A percentile compares a stretch with the other conserved stretches of the same genome.
Evolutionary conservation across 2,329 filamentous ascomycete genomes (phyloP).

Genomic region (Nothophoma quercina): DNA sequence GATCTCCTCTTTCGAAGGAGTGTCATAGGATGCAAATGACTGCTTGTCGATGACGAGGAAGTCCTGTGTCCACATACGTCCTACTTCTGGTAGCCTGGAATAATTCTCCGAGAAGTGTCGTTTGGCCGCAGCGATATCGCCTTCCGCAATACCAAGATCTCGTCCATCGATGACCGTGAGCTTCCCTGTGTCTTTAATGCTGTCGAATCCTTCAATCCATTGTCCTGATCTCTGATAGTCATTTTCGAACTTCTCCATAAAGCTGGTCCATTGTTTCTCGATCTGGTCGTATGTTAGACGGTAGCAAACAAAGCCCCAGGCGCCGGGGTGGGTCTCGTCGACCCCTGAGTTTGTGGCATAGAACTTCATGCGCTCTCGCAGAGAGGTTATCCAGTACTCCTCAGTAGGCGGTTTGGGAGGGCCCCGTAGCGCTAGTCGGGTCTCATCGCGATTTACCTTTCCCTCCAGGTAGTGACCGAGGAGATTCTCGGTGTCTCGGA

Average conservation of each 20-base stretch:
- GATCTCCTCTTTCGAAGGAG: not conserved
- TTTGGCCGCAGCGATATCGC: conserved; percentile 27
- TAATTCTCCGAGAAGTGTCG: not conserved
- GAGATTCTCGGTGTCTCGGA: conserved; percentile 19
- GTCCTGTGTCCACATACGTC: not conserved
- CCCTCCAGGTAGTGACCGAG: conserved; percentile 25
- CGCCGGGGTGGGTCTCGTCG: conserved; percentile 1
- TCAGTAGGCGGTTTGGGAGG: conserved; percentile 9
- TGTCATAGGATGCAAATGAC: not conserved
- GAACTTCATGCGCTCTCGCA: conserved; percentile 23
- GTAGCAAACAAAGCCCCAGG: conserved; percentile 32
- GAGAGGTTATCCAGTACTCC: conserved; percentile 29
- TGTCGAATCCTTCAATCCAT: conserved; percentile 26
- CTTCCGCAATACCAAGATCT: conserved; percentile 25
- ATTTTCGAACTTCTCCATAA: conserved; percentile 19
- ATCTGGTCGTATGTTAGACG: conserved; percentile 28
- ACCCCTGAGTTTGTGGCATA: conserved; percentile 15
- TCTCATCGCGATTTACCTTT: conserved; percentile 18
- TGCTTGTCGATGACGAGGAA: conserved; percentile 5
- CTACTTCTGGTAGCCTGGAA: not conserved
- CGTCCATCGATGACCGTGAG: conserved; percentile 15
- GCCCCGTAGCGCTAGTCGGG: conserved; percentile 19
- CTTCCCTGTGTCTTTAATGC: not conserved
- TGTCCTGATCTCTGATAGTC: conserved; percentile 20
- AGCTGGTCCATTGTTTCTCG: conserved; percentile 25